These are phyloP conservation scores for Aspergillus bertholletiae DNA, from an alignment of 495 filamentous ascomycete species.

Conservation along the genomic window DNA sequence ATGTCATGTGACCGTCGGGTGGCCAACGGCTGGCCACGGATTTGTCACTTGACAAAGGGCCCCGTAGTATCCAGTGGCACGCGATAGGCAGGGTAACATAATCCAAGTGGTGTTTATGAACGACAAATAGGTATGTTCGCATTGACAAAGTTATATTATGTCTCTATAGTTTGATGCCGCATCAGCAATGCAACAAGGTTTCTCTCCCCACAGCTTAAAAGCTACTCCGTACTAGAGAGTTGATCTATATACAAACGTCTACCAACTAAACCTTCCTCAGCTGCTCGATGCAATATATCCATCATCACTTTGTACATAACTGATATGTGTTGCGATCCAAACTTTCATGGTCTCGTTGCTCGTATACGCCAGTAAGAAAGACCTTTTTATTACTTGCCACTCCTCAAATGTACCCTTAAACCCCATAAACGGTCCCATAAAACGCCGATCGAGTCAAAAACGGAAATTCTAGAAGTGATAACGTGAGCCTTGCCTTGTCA, in stretches of 20 bases:
- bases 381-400: constrained; percentile 1
- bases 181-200: not conserved
- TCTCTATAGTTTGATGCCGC: not conserved
- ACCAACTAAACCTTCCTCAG: constrained; percentile 1
- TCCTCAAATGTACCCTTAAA: constrained; percentile 1
- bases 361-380: constrained; percentile 14
- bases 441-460: constrained; percentile 6
- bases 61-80: too few relatives aligned
- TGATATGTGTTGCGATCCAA: not conserved
- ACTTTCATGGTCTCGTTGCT: constrained; percentile 24
- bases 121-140: too few relatives aligned
- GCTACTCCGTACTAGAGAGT: not conserved
- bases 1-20: not conserved
- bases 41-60: too few relatives aligned
- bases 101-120: too few relatives aligned
- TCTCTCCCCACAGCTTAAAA: not conserved
- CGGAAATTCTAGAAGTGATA: constrained; percentile 32
- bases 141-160: constrained; percentile 3
- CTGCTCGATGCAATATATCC: not conserved
- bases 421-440: constrained; percentile 4
- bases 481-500: constrained; percentile 46
- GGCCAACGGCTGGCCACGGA: constrained; percentile 13
- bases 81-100: too few relatives aligned
- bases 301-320: not conserved
- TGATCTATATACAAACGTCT: constrained; percentile 11